phyloP scores from a whole-genome alignment of 495 filamentous ascomycete species.

The Aspergillus leporis region DNA sequence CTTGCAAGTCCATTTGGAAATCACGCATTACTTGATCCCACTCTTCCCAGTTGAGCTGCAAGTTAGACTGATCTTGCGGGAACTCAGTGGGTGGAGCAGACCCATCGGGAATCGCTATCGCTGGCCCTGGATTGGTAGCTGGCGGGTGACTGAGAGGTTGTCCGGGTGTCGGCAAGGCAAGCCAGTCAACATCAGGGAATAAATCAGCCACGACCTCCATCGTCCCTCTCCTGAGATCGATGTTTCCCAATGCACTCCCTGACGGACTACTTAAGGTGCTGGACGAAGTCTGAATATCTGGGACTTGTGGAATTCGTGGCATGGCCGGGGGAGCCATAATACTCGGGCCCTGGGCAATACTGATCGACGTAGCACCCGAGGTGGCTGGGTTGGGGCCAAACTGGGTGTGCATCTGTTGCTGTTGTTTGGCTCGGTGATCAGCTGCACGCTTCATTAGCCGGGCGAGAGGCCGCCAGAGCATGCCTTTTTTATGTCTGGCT shows the following conservation, averaged over 20 bases:
- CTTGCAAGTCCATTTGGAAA: conserved; percentile 46
- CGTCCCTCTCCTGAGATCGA: conserved; percentile 35
- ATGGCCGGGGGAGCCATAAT: conserved; percentile 12
- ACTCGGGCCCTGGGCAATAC: conserved; percentile 10
- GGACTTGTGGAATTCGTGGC: conserved; percentile 16
- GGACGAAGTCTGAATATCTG: conserved; percentile 9
- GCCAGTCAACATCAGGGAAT: conserved; percentile 33
- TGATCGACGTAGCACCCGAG: conserved; percentile 13
- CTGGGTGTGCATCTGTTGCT: conserved; percentile 30
- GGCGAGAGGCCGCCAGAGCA: conserved; percentile 72
- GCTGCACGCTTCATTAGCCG: conserved; percentile 70
- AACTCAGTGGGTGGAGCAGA: conserved; percentile 7
- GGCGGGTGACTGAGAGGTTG: not conserved
- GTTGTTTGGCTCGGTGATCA: conserved; percentile 33
- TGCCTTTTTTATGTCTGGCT: conserved; percentile 56
- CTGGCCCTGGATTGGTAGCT: not conserved
- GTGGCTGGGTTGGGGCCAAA: conserved; percentile 17
- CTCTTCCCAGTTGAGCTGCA: conserved; percentile 41
- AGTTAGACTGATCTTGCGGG: conserved; percentile 7
- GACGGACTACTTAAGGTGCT: conserved; percentile 1
- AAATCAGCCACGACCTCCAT: conserved; percentile 29
- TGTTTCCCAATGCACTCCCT: conserved; percentile 15
- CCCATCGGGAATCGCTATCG: conserved; percentile 13
- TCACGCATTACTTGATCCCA: conserved; percentile 55
- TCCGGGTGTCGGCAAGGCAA: conserved; percentile 14